Conservation (phyloP, 208 protist genomes). For the Porcisia hertigi region DNA sequence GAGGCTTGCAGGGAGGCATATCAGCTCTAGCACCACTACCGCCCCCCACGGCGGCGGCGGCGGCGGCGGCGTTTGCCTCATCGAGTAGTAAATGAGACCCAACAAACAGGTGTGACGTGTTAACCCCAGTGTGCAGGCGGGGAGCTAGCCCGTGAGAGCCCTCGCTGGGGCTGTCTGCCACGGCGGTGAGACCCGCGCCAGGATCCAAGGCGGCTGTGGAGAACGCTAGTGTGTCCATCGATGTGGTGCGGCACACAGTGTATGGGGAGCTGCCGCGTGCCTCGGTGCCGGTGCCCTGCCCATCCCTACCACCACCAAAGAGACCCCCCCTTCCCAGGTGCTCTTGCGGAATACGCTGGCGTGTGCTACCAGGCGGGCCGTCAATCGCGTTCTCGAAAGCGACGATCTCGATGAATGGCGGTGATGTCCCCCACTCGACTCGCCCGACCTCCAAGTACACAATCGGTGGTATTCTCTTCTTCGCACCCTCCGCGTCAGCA, state of each 20-base stretch:
- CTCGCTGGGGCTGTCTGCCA: conserved; percentile 20
- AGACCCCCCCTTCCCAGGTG: background rate
- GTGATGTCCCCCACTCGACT: conserved; percentile 71
- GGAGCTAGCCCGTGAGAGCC: conserved; percentile 19
- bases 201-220: conserved; percentile 7
- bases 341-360: background rate
- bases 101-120: conserved; percentile 14
- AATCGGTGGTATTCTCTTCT: conserved; percentile 31
- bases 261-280: conserved; percentile 4
- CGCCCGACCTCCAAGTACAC: conserved; percentile 53
- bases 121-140: conserved; percentile 1
- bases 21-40: background rate
- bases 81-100: conserved; percentile 3
- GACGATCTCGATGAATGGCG: conserved; percentile 74
- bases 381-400: conserved; percentile 60
- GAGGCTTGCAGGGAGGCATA: background rate
- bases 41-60: no score
- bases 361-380: conserved; percentile 20
- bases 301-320: conserved; percentile 4
- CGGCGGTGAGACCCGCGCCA: background rate
- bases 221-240: conserved; percentile 5
- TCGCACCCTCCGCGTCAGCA: conserved; percentile 1
- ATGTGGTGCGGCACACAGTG: conserved; percentile 1
- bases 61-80: background rate
- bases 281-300: conserved; percentile 1